These are phyloP conservation scores for Kluyveromyces siamensis DNA, from an alignment of 805 yeast species.

Conservation along the genomic window DNA sequence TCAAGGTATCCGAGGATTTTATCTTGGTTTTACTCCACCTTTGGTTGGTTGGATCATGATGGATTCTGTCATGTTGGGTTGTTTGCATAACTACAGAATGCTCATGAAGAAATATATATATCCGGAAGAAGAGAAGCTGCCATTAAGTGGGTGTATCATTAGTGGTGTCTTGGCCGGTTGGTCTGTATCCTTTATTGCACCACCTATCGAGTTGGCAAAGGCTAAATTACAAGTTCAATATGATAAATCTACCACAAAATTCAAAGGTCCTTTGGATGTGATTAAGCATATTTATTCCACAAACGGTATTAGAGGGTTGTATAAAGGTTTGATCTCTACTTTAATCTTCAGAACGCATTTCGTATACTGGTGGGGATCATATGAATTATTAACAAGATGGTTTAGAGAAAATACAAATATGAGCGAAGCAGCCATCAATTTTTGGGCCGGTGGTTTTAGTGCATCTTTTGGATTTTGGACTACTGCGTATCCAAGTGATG, in stretches of 20 bases:
- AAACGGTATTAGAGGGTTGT: conserved; percentile 64
- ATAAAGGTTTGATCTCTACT: conserved; percentile 77
- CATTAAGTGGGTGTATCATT: conserved; percentile 62
- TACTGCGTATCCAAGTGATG: conserved; percentile 83
- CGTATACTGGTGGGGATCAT: conserved; percentile 91
- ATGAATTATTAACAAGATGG: conserved; percentile 66
- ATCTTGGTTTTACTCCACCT: conserved; percentile 90
- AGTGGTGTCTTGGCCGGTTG: conserved; percentile 78
- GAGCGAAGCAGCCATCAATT: conserved; percentile 64
- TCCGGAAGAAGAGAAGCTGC: conserved; percentile 50
- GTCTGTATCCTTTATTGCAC: conserved; percentile 93
- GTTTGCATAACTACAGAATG: conserved; percentile 68
- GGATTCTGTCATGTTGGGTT: conserved; percentile 89
- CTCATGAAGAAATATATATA: conserved; percentile 57
- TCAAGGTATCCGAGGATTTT: conserved; percentile 75
- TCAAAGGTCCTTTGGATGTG: conserved; percentile 77
- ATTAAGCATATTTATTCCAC: conserved; percentile 45
- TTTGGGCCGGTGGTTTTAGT: conserved; percentile 86
- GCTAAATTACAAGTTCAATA: conserved; percentile 87
- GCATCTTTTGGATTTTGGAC: conserved; percentile 80
- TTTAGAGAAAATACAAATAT: conserved; percentile 56
- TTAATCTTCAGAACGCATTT: conserved; percentile 83
- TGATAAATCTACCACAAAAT: conserved; percentile 58
- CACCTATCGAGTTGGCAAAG: conserved; percentile 85
- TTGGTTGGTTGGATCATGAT: conserved; percentile 87